These are phyloP conservation scores for Yamadazyma conglobata DNA, from an alignment of 1,139 yeast genomes.

Conservation along the genomic window DNA sequence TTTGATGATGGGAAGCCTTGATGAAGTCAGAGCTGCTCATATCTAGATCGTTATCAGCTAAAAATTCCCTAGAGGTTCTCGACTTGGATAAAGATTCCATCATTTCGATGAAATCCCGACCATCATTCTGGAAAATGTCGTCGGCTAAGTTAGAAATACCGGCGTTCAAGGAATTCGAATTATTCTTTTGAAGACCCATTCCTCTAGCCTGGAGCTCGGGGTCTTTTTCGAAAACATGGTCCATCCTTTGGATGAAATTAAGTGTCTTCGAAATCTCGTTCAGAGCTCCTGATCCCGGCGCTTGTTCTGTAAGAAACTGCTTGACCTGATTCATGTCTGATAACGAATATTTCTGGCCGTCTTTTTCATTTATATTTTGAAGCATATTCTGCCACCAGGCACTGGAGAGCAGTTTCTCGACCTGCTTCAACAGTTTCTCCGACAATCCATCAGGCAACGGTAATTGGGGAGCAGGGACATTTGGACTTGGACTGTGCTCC, in stretches of 20 bases:
- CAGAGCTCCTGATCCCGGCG: background rate
- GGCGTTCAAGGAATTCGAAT: conserved; percentile 1
- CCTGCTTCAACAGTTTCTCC: too few relatives aligned
- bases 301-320: too few relatives aligned
- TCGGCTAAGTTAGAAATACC: conserved; percentile 60
- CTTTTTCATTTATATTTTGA: too few relatives aligned
- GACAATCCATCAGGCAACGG: too few relatives aligned
- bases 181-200: too few relatives aligned
- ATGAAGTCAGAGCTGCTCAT: conserved; percentile 19
- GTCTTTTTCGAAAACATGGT: conserved; percentile 16
- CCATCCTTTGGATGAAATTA: conserved; percentile 2
- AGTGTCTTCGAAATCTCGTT: conserved; percentile 1
- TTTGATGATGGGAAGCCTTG: conserved; percentile 5
- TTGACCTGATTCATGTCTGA: conserved; percentile 6
- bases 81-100: conserved; percentile 70
- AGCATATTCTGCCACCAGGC: too few relatives aligned
- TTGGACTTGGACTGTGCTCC: too few relatives aligned
- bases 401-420: too few relatives aligned
- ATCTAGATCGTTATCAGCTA: background rate
- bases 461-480: too few relatives aligned
- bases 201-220: conserved; percentile 30
- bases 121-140: conserved; percentile 71
- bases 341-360: too few relatives aligned
- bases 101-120: conserved; percentile 69
- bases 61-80: conserved; percentile 44